Evolutionary conservation across 306 rosid genomes (phyloP).

Genomic region (Quercus robur): DNA sequence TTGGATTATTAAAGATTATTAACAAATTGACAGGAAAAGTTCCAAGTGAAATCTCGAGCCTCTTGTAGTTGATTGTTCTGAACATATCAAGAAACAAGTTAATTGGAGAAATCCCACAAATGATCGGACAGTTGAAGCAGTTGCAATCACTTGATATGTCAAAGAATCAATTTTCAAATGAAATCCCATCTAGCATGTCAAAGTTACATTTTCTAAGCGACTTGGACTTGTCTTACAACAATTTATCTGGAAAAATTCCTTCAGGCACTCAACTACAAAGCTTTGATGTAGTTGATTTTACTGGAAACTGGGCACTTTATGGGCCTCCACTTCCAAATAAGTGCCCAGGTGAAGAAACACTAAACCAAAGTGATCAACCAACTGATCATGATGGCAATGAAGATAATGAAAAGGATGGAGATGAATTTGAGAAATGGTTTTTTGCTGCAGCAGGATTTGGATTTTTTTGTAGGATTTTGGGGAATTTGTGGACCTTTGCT

Average conservation of each 20-base stretch:
- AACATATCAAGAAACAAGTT: too few relatives aligned
- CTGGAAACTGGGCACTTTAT: conserved; percentile 26
- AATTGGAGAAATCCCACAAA: too few relatives aligned
- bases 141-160: too few relatives aligned
- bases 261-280: conserved; percentile 15
- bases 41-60: too few relatives aligned
- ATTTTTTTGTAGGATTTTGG: conserved; percentile 27
- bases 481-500: neutral
- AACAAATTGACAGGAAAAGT: too few relatives aligned
- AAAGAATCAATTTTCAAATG: too few relatives aligned
- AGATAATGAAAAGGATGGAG: neutral
- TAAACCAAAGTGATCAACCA: neutral
- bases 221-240: conserved; percentile 21
- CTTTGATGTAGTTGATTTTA: neutral
- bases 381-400: neutral
- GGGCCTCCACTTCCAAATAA: conserved; percentile 15
- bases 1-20: too few relatives aligned
- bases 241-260: conserved; percentile 22
- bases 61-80: too few relatives aligned
- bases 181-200: neutral
- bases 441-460: conserved; percentile 23
- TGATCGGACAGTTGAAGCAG: too few relatives aligned
- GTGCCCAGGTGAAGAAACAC: conserved; percentile 11
- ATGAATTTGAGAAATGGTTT: neutral
- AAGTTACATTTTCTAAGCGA: neutral